Base-by-base conservation (phyloP, 1,284 basidiomycete genomes). In the Cryptococcus wingfieldii region DNA sequence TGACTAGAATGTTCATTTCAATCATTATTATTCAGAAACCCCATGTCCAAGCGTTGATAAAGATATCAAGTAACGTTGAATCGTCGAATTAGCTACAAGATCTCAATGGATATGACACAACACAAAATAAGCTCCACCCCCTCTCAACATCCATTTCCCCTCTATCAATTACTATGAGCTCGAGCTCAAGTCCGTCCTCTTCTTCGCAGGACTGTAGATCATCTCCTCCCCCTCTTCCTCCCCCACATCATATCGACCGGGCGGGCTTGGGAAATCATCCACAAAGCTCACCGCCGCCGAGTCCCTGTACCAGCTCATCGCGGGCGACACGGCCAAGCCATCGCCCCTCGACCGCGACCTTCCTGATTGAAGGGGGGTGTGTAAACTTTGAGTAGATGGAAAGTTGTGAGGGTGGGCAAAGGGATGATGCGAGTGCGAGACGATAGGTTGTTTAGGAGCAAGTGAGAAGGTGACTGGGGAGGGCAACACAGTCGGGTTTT, bases 261-360 rank as follows among this genome's bases (percentile, higher is more conserved):
- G 62, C 12, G 61, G 65, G 39, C 49, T 57, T 5, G 64, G 67
- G 49, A 65, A 70, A 12, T 68, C 59, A 51, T 65, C 52, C 34
- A 63, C 54, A 55, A 65, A 64, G 54, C 61, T 64, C 23, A 64
- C 60, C 19, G 62, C 62, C 38, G 65, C 61, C 16, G 67, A 68
- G 42, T 60, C 38, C 44, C 66, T 39, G 19, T 50, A 38, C 8
- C 48, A 31, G 18, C 31, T 23, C 18, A 25, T n/a, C n/a, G 34
- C 31, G 19, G 48, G 38, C 37, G 48, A 50, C 16, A 27, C 4
- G 18, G 48, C 16, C n/a, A 50, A 18, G 6, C 31, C 31, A 34
- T 50, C 48, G 31, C 34, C 37, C 10, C 16, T 46, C n/a, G 41
- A 42, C 13, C n/a, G 16, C 41, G 41, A n/a, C 23, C 41, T 42